These are phyloP conservation scores for Kodamaea kakaduensis DNA, from an alignment of 805 yeast genomes.

Conservation along the genomic window DNA sequence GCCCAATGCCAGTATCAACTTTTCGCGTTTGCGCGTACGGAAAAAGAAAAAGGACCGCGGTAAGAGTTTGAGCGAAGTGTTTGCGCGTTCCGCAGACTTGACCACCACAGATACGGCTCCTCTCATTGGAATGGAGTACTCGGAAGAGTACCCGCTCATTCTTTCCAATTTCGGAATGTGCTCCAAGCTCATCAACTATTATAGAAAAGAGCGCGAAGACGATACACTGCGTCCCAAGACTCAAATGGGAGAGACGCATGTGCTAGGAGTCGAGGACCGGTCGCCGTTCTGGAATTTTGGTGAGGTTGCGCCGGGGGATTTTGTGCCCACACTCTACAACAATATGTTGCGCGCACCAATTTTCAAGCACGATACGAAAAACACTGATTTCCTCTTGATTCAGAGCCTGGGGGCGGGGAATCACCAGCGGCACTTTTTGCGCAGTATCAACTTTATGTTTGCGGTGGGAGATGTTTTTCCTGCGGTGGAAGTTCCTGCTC, in stretches of 20 bases:
- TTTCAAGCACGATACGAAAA: constrained; percentile 73
- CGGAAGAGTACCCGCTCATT: constrained; percentile 83
- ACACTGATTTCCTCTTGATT: constrained; percentile 78
- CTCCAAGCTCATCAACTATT: constrained; percentile 85
- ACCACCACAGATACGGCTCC: constrained; percentile 81
- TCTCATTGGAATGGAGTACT: constrained; percentile 76
- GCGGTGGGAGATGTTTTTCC: constrained; percentile 92
- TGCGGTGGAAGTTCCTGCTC: constrained; percentile 93
- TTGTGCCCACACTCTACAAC: constrained; percentile 91
- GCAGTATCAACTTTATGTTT: constrained; percentile 68
- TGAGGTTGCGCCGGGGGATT: constrained; percentile 88
- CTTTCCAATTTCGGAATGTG: constrained; percentile 95
- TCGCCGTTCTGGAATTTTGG: constrained; percentile 99
- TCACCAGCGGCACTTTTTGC: constrained; percentile 63
- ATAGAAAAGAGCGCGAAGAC: constrained; percentile 75
- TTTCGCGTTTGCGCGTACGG: constrained; percentile 69
- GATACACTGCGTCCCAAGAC: constrained; percentile 85
- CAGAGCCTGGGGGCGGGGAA: constrained; percentile 79
- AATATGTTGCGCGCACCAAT: constrained; percentile 91
- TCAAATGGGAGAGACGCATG: constrained; percentile 90
- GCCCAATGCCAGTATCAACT: constrained; percentile 72
- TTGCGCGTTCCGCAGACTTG: constrained; percentile 67
- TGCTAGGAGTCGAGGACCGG: constrained; percentile 91
- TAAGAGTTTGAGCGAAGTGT: constrained; percentile 69
- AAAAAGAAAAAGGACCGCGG: constrained; percentile 90